Conservation (phyloP, 176 grass and related monocot genomes). For the Oryza meyeriana region DNA sequence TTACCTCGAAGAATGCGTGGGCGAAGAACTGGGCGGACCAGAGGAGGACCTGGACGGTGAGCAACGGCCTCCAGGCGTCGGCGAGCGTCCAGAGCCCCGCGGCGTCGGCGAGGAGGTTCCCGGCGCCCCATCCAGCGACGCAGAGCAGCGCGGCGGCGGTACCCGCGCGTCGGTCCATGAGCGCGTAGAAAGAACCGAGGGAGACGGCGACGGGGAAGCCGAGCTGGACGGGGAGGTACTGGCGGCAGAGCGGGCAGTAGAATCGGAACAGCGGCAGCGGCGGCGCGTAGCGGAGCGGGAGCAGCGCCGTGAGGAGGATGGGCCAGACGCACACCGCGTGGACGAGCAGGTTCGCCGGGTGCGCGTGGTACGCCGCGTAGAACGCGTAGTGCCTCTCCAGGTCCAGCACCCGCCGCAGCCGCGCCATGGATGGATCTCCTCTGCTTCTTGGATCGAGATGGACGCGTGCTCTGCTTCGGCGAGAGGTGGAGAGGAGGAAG, state of each 20-base stretch:
- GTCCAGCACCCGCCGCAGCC: background rate
- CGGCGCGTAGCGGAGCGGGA: background rate
- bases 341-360: background rate
- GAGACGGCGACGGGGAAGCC: background rate
- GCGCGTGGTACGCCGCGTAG: background rate
- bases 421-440: background rate
- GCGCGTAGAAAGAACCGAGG: background rate
- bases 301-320: background rate
- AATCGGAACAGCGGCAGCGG: background rate
- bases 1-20: background rate
- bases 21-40: background rate
- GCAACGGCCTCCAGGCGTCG: background rate
- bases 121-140: background rate
- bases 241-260: constrained; percentile 3
- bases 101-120: background rate
- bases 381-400: background rate
- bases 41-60: background rate
- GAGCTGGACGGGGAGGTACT: background rate
- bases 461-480: background rate
- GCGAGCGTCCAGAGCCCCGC: background rate
- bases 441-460: background rate
- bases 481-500: background rate
- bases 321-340: background rate
- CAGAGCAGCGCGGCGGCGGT: background rate
- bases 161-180: background rate